Evolutionary conservation across 371 early-diverging fungal species (phyloP), one percentile per base, ranked within the genome.

Genomic region (Choanephora cucurbitarum): DNA sequence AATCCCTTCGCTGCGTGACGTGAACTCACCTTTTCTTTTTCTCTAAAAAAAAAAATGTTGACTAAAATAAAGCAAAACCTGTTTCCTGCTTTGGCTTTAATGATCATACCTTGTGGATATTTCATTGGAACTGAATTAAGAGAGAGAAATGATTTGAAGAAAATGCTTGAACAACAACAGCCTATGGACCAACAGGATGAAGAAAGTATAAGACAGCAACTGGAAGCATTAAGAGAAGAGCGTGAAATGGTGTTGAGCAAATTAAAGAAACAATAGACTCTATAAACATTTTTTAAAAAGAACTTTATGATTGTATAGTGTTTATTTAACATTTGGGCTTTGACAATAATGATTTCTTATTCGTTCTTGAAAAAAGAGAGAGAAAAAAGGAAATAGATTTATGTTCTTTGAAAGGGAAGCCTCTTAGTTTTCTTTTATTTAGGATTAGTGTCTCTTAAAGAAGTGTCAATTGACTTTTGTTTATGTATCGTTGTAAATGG

Each of bases 61-160:
- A 34, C 54, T 17, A 41, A 24, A 18, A 49, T 66, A 46, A 61
- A 62, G 54, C 54, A 55, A 14, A 66, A 66, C 39, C 42, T 62
- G 22, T 66, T 55, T 40, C 49, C 62, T 10, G 58, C 55, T 15
- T 31, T 55, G 33, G 67, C 67, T 14, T 34, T 66, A 9, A n/a
- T 58, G 11, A 66, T 55, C 18, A 31, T 66, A 31, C 67, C 67
- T 10, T 51, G 55, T 31, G 67, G 67, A 0, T 66, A 66, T 24
- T 66, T 49, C 44, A 34, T 58, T 47, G 67, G 67, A n/a, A 61
- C 62, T 15, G 49, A 47, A 33, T 39, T 57, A 23, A 53, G 67
- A 61, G 67, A 58, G 44, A 28, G 49, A 44, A 55, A 47, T 17
- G 67, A 66, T 40, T n/a, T 51, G 10, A 52, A 59, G 40, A 56